phyloP scores from a whole-genome alignment of 2,329 filamentous ascomycete genomes.

The Sporothrix schenckii region DNA sequence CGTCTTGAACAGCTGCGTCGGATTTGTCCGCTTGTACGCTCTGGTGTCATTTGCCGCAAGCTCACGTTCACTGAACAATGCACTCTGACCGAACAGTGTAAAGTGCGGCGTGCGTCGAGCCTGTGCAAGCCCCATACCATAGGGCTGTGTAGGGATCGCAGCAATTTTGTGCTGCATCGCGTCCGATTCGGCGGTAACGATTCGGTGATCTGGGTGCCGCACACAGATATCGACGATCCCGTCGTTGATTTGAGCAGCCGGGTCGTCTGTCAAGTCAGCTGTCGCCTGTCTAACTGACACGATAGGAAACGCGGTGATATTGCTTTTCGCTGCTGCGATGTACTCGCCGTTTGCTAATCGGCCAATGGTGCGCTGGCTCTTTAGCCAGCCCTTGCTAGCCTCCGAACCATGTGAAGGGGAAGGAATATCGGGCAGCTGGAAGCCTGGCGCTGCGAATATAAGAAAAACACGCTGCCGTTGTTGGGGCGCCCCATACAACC shows the following conservation, averaged over 20 bases:
- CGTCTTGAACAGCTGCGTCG: slow-evolving; percentile 58
- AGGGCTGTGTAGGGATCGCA: slow-evolving; percentile 62
- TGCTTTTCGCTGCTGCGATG: slow-evolving; percentile 45
- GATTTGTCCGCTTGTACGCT: slow-evolving; percentile 51
- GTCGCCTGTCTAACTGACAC: slow-evolving; percentile 58
- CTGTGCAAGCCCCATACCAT: slow-evolving; percentile 55
- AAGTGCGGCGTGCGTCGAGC: slow-evolving; percentile 46
- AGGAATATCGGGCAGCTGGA: slow-evolving; percentile 59
- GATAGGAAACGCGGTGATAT: slow-evolving; percentile 62
- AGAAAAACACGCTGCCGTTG: slow-evolving; percentile 70
- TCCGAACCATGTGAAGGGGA: slow-evolving; percentile 59
- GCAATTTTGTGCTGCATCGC: slow-evolving; percentile 52
- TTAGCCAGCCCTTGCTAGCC: not conserved
- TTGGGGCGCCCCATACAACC: slow-evolving; percentile 69
- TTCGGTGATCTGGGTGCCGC: slow-evolving; percentile 68
- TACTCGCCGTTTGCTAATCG: slow-evolving; percentile 64
- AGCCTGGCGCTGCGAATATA: slow-evolving; percentile 68
- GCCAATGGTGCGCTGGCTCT: slow-evolving; percentile 50
- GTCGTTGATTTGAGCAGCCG: slow-evolving; percentile 55
- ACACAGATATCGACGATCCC: slow-evolving; percentile 64
- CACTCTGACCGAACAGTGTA: slow-evolving; percentile 45
- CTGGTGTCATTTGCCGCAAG: slow-evolving; percentile 33
- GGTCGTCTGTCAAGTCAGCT: slow-evolving; percentile 57
- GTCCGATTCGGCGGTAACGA: slow-evolving; percentile 48
- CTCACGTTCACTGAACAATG: slow-evolving; percentile 45